Base-by-base conservation (phyloP, 2,329 filamentous ascomycete species). In the Knufia petricola region DNA sequence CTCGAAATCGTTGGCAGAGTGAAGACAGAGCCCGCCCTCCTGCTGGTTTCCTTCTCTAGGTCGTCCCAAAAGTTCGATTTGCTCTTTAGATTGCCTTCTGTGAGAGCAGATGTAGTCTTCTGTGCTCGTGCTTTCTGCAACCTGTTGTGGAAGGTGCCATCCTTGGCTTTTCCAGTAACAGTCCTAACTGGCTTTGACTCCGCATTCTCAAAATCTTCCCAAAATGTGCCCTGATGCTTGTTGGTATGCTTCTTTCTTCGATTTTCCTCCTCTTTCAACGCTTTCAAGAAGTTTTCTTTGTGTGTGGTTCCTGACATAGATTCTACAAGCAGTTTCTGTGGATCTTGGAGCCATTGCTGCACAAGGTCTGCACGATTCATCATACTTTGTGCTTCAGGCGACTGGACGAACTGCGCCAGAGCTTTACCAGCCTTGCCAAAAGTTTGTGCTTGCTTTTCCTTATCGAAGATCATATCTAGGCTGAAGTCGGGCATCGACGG, bases 311-410 rank as follows among this genome's bases (percentile, higher is more conserved):
- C 46, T 1, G 54, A 48, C 19, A 58, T 52, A 26, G 48, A 53
- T 10, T 58, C 55, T 7, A 46, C 47, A 9, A 58, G 54, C 50
- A 55, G 48, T 20, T 55, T 53, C 38, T 55, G 49, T 15, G 55
- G 55, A 20, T 58, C 54, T 8, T 55, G 52, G 1, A 58, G 43
- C 40, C 55, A 58, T 32, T 50, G 51, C 34, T 55, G 54, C 6
- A 58, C 50, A 28, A 58, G 55, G 26, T 56, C 55, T 19, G 50
- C 54, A 24, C 54, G 49, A 43, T 51, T 53, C 10, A 58, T 51
- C 41, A 58, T 31, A 2, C 50, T 50, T 44, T 53, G 50, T 15
- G 55, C 54, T 13, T 54, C 51, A 1, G 54, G 49, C 4, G 52
- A 53, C 24, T 46, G 54, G 20, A 58, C 40, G 19, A 52, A 52